Conservation (phyloP, 352 stramenopile genomes). For the Phytophthora ohioensis region DNA sequence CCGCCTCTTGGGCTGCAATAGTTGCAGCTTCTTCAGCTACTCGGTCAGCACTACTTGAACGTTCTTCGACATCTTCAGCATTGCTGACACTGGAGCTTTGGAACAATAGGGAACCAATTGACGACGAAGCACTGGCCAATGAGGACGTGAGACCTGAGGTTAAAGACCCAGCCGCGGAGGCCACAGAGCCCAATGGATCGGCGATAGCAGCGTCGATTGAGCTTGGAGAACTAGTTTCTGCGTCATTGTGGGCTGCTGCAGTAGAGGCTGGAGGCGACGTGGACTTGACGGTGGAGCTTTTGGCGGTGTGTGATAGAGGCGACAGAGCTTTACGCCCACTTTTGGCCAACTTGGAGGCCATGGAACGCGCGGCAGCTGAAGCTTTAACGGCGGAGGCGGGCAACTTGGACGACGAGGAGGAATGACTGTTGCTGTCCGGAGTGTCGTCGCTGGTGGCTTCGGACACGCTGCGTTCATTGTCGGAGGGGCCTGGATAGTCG, state of each 20-base stretch:
- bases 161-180: constrained; percentile 35
- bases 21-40: constrained; percentile 29
- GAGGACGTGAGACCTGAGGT: constrained; percentile 42
- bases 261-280: constrained; percentile 12
- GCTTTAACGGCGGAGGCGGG: constrained; percentile 39
- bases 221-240: constrained; percentile 13
- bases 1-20: constrained; percentile 3
- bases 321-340: constrained; percentile 65
- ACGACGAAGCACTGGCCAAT: constrained; percentile 50
- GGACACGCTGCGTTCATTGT: background rate
- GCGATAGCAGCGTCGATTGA: constrained; percentile 7
- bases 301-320: constrained; percentile 35
- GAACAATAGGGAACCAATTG: constrained; percentile 55
- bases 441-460: constrained; percentile 10
- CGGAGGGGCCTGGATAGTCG: constrained; percentile 19
- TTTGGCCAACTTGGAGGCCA: constrained; percentile 69
- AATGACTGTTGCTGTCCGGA: background rate
- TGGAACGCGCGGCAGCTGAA: constrained; percentile 61
- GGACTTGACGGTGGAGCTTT: constrained; percentile 9
- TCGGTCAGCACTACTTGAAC: constrained; percentile 8
- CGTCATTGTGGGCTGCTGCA: constrained; percentile 4
- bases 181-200: constrained; percentile 31
- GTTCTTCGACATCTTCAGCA: constrained; percentile 16
- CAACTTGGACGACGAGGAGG: constrained; percentile 29
- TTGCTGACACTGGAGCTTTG: constrained; percentile 34